phyloP scores from a whole-genome alignment of 257 asterid species.

The Asclepias syriaca region DNA sequence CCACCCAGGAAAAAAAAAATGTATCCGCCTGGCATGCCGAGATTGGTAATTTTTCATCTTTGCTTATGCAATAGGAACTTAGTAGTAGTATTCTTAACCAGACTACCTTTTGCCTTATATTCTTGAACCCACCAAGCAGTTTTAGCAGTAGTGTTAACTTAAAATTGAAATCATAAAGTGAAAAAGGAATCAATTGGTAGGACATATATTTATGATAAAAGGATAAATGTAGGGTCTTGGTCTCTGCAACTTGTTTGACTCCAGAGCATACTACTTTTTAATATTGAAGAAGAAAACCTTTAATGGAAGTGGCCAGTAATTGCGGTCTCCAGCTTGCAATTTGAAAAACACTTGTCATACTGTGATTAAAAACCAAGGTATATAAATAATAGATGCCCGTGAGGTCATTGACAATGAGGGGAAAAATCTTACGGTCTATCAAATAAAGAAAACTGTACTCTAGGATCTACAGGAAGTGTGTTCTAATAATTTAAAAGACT shows the following conservation, averaged over 20 bases:
- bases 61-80: neutral
- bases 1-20: neutral
- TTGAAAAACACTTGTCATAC: neutral
- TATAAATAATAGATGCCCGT: neutral
- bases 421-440: neutral
- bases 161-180: neutral
- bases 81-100: neutral
- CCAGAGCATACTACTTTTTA: neutral
- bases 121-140: neutral
- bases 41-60: neutral
- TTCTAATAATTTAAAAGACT: neutral
- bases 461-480: neutral
- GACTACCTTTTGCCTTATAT: neutral
- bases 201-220: neutral
- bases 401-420: neutral
- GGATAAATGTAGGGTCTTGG: slow-evolving; percentile 1
- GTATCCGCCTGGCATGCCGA: neutral
- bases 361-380: neutral
- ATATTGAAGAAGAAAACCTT: slow-evolving; percentile 5
- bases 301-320: neutral
- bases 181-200: neutral
- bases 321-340: slow-evolving; percentile 7
- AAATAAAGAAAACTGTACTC: neutral
- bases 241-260: slow-evolving; percentile 1
- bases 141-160: neutral